These are phyloP conservation scores for Avena insularis DNA, from an alignment of 176 grass and related monocot species.

Conservation along the genomic window DNA sequence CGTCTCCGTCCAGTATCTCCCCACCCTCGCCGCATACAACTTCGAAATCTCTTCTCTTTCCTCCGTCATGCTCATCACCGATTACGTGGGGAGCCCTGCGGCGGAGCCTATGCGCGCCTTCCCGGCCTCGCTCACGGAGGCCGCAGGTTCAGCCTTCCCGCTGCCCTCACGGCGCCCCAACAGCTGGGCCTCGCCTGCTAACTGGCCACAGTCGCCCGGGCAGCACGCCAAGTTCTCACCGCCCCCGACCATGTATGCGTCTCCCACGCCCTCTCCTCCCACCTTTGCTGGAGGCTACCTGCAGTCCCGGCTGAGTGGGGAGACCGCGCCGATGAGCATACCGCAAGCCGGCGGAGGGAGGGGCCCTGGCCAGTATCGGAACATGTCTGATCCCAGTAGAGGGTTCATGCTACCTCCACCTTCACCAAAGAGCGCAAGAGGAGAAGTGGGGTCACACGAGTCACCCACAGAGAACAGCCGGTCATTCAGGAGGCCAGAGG, in stretches of 20 bases:
- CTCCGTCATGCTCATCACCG: slow-evolving; percentile 67
- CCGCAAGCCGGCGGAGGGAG: slow-evolving; percentile 52
- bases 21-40: slow-evolving; percentile 69
- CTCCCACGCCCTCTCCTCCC: slow-evolving; percentile 83
- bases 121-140: slow-evolving; percentile 67
- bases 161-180: slow-evolving; percentile 44
- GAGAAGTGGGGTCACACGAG: slow-evolving; percentile 55
- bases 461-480: slow-evolving; percentile 58
- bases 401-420: slow-evolving; percentile 78
- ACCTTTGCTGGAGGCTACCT: slow-evolving; percentile 61
- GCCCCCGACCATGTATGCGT: slow-evolving; percentile 58
- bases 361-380: slow-evolving; percentile 49
- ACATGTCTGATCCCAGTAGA: slow-evolving; percentile 75
- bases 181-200: slow-evolving; percentile 61
- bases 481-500: slow-evolving; percentile 59
- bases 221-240: slow-evolving; percentile 77
- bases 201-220: slow-evolving; percentile 47
- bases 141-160: slow-evolving; percentile 30
- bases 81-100: slow-evolving; percentile 83
- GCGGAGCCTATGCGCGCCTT: slow-evolving; percentile 75
- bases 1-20: slow-evolving; percentile 83
- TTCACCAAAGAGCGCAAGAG: slow-evolving; percentile 58
- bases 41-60: slow-evolving; percentile 67
- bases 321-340: slow-evolving; percentile 81
- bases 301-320: slow-evolving; percentile 64